Percentiles rank a stretch among this genome's conserved stretches.
Conservation (phyloP, 257 asterid genomes). For the Solanum virginianum region DNA sequence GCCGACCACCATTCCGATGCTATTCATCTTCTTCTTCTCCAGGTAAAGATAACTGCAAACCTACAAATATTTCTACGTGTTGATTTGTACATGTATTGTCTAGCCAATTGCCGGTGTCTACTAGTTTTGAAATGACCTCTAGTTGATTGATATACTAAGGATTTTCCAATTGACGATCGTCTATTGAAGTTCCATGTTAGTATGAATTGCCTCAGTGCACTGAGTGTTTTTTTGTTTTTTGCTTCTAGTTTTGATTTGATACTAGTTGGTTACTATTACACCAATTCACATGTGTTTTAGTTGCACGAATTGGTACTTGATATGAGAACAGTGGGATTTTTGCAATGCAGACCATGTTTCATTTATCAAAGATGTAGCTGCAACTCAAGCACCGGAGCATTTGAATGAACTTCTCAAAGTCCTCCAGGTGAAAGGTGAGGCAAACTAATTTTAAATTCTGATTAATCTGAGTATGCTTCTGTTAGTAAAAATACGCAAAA, state of each 20-base stretch:
- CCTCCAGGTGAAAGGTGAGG: constrained; percentile 76
- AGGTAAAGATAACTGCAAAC: constrained; percentile 19
- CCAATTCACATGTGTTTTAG: not conserved
- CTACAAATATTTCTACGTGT: not conserved
- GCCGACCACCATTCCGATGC: constrained; percentile 44
- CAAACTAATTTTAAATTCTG: not conserved
- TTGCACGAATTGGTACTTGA: not conserved
- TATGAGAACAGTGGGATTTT: not conserved
- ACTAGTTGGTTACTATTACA: not conserved
- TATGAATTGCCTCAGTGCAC: not conserved
- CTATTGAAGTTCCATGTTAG: not conserved
- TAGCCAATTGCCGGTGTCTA: not conserved
- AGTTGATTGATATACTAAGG: not conserved
- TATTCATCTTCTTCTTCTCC: constrained; percentile 45
- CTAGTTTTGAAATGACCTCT: not conserved
- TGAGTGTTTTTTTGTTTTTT: not conserved
- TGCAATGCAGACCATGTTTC: constrained; percentile 48
- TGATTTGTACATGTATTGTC: not conserved
- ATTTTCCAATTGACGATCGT: not conserved
- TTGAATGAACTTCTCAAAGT: constrained; percentile 68
- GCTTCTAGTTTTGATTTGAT: not conserved
- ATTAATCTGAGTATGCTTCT: not conserved
- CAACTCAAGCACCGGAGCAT: constrained; percentile 70
- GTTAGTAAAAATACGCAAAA: not conserved
- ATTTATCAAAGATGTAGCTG: constrained; percentile 72